Conservation (phyloP, 1,139 yeast species). For the Eremothecium cymbalariae region DNA sequence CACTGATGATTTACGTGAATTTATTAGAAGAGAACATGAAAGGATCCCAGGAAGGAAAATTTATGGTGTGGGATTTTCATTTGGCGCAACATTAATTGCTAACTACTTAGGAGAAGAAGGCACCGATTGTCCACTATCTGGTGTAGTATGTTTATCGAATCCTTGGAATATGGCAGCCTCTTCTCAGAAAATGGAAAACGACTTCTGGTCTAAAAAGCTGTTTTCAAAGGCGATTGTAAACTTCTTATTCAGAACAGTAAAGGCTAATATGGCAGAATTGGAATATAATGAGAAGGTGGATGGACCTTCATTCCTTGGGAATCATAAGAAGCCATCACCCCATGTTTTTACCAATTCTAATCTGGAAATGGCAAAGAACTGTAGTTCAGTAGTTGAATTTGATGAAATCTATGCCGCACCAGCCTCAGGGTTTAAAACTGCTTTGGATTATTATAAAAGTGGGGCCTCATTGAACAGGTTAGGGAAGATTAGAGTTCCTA, state of each 20-base stretch:
- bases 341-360: conserved; percentile 31
- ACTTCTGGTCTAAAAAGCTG: conserved; percentile 52
- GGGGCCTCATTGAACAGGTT: conserved; percentile 60
- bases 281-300: conserved; percentile 25
- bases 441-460: conserved; percentile 61
- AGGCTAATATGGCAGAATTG: conserved; percentile 53
- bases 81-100: conserved; percentile 75
- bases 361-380: conserved; percentile 32
- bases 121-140: conserved; percentile 44
- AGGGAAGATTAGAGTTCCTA: conserved; percentile 53
- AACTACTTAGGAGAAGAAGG: conserved; percentile 75
- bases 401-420: conserved; percentile 69
- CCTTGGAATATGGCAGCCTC: conserved; percentile 80
- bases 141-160: conserved; percentile 61
- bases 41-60: conserved; percentile 66
- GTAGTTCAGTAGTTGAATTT: conserved; percentile 45
- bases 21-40: conserved; percentile 42
- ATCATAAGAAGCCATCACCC: conserved; percentile 24
- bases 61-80: conserved; percentile 73
- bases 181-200: conserved; percentile 41
- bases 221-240: conserved; percentile 61
- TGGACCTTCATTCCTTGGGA: conserved; percentile 32
- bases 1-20: conserved; percentile 63
- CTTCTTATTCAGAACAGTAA: conserved; percentile 54
- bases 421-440: conserved; percentile 61